phyloP scores from a whole-genome alignment of 208 protist species.

The Trypanosoma congolense region DNA sequence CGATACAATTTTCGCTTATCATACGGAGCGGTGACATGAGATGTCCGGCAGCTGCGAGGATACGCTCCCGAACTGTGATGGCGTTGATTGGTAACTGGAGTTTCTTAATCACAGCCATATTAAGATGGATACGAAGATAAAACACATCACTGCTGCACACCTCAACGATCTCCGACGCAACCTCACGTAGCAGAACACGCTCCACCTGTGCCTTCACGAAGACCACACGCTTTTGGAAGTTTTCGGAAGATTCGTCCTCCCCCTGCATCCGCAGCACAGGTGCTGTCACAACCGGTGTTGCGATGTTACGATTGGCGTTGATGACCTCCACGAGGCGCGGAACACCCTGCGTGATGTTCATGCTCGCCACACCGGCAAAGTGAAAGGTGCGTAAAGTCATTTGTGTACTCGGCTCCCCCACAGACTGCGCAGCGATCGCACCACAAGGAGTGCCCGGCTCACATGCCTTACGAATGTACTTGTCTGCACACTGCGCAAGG shows the following conservation, averaged over 20 bases:
- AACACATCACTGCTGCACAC: slow-evolving; percentile 71
- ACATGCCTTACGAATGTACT: slow-evolving; percentile 83
- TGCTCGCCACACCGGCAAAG: slow-evolving; percentile 99
- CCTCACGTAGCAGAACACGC: slow-evolving; percentile 89
- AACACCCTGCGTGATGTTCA: slow-evolving; percentile 97
- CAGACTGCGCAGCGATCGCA: slow-evolving; percentile 97
- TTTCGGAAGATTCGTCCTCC: slow-evolving; percentile 8
- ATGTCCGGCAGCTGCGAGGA: slow-evolving; percentile 55
- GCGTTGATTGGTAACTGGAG: slow-evolving; percentile 92
- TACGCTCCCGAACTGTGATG: slow-evolving; percentile 66
- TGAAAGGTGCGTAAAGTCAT: slow-evolving; percentile 99
- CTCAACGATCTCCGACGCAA: slow-evolving; percentile 83
- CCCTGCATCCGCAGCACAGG: slow-evolving; percentile 16
- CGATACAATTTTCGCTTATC: slow-evolving; percentile 77
- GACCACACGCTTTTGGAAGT: slow-evolving; percentile 35
- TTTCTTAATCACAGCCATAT: slow-evolving; percentile 85
- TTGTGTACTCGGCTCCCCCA: slow-evolving; percentile 99
- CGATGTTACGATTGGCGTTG: slow-evolving; percentile 97
- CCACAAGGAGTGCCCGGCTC: slow-evolving; percentile 98
- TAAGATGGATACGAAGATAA: slow-evolving; percentile 93
- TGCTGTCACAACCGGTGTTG: slow-evolving; percentile 98
- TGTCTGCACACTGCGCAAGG: slow-evolving; percentile 53
- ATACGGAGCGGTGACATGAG: slow-evolving; percentile 86
- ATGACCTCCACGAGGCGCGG: slow-evolving; percentile 99
- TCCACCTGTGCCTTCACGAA: slow-evolving; percentile 90